Conservation (phyloP, 1,139 yeast species). For the Geotrichum phurueaensis region DNA sequence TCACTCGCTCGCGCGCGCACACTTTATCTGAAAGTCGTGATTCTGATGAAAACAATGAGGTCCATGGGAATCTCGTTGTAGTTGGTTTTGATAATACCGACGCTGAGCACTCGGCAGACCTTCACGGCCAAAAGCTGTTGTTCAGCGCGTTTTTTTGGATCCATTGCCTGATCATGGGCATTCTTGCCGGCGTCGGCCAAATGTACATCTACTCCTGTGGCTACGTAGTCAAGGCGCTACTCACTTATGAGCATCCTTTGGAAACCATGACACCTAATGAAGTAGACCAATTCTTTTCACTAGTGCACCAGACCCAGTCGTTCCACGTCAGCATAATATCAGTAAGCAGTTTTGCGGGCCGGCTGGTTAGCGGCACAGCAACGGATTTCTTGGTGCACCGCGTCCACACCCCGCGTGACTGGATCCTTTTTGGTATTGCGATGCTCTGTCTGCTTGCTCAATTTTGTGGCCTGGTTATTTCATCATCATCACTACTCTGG, state of each 20-base stretch:
- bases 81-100: no score
- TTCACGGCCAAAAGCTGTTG: constrained; percentile 29
- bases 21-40: no score
- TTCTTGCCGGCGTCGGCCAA: constrained; percentile 69
- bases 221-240: constrained; percentile 54
- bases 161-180: constrained; percentile 47
- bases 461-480: constrained; percentile 32
- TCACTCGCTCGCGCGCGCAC: no score
- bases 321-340: constrained; percentile 69
- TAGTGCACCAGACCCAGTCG: constrained; percentile 48
- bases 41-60: no score
- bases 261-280: constrained; percentile 15
- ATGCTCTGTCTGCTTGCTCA: constrained; percentile 37
- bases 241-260: constrained; percentile 20
- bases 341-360: constrained; percentile 58
- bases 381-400: constrained; percentile 54
- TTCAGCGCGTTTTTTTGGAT: constrained; percentile 34
- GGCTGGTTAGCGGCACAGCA: constrained; percentile 62
- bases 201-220: constrained; percentile 74
- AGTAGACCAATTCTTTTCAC: constrained; percentile 9
- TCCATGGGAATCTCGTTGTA: no score
- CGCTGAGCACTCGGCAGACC: constrained; percentile 13
- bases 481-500: constrained; percentile 39
- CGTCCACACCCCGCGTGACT: constrained; percentile 53
- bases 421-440: constrained; percentile 55